Evolutionary conservation across 2,329 filamentous ascomycete species (phyloP).

Genomic region (Bipolaris zeicola): DNA sequence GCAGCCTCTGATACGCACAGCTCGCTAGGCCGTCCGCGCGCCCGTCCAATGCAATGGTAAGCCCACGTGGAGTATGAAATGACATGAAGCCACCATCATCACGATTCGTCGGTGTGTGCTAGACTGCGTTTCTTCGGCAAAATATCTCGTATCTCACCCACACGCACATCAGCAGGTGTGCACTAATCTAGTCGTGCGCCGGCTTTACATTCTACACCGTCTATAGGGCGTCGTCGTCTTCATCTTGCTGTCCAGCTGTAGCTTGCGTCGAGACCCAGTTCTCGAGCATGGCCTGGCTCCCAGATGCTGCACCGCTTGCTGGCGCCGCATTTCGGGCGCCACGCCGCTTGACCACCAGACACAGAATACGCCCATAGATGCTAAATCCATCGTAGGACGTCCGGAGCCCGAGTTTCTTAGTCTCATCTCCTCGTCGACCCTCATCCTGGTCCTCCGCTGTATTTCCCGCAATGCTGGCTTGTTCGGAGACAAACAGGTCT

Average conservation of each 20-base stretch:
- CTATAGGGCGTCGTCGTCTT: slow-evolving; percentile 46
- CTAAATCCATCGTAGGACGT: slow-evolving; percentile 94
- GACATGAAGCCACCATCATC: slow-evolving; percentile 12
- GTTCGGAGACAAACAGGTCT: slow-evolving; percentile 35
- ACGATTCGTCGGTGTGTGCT: slow-evolving; percentile 6
- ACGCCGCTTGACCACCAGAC: slow-evolving; percentile 82
- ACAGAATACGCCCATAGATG: slow-evolving; percentile 92
- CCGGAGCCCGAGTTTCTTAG: slow-evolving; percentile 87
- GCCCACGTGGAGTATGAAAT: slow-evolving; percentile 33
- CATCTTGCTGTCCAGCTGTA: slow-evolving; percentile 40
- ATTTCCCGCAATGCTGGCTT: slow-evolving; percentile 13
- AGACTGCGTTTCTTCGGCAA: slow-evolving; percentile 23
- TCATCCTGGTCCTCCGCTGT: slow-evolving; percentile 29
- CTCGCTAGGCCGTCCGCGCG: slow-evolving; percentile 17
- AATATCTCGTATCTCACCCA: slow-evolving; percentile 19
- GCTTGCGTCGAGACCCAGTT: slow-evolving; percentile 53
- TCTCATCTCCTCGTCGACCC: slow-evolving; percentile 73
- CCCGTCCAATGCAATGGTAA: slow-evolving; percentile 24
- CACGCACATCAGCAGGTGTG: slow-evolving; percentile 12
- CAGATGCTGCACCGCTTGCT: slow-evolving; percentile 31
- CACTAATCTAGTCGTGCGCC: neutral
- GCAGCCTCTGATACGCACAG: slow-evolving; percentile 20
- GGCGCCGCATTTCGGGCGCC: slow-evolving; percentile 40
- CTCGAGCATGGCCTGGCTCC: slow-evolving; percentile 50
- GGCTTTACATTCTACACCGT: neutral